Evolutionary conservation across 2,329 filamentous ascomycete species (phyloP).

Genomic region (Hypoxylon sp.): DNA sequence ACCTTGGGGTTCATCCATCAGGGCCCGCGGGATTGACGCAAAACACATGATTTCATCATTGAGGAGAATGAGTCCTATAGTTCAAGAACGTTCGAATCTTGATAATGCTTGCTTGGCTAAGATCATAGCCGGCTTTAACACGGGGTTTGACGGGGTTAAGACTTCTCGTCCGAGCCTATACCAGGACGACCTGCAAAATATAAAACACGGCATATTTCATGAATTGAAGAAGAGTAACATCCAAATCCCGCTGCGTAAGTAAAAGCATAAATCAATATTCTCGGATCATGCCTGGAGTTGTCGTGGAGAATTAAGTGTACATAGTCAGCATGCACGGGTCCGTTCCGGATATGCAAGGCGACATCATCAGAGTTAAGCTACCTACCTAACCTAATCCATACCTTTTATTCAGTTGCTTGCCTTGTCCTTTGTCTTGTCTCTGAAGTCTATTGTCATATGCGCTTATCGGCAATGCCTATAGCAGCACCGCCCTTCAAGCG

Average conservation of each 20-base stretch:
- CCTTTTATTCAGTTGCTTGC: too few species aligned
- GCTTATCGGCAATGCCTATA: too few species aligned
- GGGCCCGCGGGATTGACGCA: background rate
- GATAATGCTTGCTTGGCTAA: background rate
- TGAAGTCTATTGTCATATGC: too few species aligned
- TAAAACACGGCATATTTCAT: background rate
- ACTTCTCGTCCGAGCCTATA: conserved; percentile 6
- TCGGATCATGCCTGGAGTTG: background rate
- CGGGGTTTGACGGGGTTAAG: conserved; percentile 25
- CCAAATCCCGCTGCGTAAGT: background rate
- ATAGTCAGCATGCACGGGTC: background rate
- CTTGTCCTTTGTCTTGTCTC: too few species aligned
- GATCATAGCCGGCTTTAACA: background rate
- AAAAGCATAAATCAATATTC: background rate
- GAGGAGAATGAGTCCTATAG: background rate
- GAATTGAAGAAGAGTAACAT: background rate
- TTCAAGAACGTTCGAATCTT: background rate
- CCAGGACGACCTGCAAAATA: background rate
- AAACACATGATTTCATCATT: background rate
- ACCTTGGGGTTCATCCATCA: background rate
- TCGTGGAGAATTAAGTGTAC: background rate
- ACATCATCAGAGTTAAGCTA: background rate
- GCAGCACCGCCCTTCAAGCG: too few species aligned
- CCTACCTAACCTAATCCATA: too few species aligned
- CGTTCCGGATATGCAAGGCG: background rate